Evolutionary conservation across 805 yeast species (phyloP), one percentile per base, ranked within the genome.

Genomic region (Teunomyces pallodes): DNA sequence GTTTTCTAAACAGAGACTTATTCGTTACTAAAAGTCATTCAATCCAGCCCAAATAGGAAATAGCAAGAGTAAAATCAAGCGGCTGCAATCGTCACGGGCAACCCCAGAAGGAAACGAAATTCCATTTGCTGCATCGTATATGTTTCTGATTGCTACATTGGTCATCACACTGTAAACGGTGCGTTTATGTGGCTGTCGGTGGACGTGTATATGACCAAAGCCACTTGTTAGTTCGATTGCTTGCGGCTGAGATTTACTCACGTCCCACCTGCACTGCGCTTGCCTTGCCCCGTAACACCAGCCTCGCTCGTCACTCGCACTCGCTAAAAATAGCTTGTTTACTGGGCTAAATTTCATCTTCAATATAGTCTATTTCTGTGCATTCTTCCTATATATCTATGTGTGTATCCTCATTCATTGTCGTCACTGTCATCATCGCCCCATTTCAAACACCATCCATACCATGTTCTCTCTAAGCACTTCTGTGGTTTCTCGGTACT

Each of bases 401-500:
- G 8, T 16, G 8, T 32, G 14, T n/a, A 3, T 13, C 4, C 6
- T 13, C 10, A n/a, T 14, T 24, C 30, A n/a, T 12, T 53, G 31
- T 45, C 46, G 17, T 48, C 46, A 9, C 53, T 65, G 42, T 61
- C 69, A 32, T 62, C 74, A 36, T 62, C 49, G 7, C 70, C 75
- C 76, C 76, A 82, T 57, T 77, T 69, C 16, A 60, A 49, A 54
- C 86, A 82, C 68, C 81, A 77, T 6, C 91, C 90, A 59, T 83
- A 84, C 91, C 87, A 82, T 1, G 84, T 78, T 48, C 85, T 61
- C 52, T 77, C 68, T 36, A 81, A 56, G 58, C 87, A 82, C 53
- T 74, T 76, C 46, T 70, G 66, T 2, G 77, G 78, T 9, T 56
- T 55, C 5, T 61, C 67, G 3, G 57, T 46, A 5, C 26, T 28